Evolutionary conservation across 1,284 basidiomycete genomes (phyloP), one percentile per base, ranked within the genome.

Genomic region (Fistulinella staudtii): DNA sequence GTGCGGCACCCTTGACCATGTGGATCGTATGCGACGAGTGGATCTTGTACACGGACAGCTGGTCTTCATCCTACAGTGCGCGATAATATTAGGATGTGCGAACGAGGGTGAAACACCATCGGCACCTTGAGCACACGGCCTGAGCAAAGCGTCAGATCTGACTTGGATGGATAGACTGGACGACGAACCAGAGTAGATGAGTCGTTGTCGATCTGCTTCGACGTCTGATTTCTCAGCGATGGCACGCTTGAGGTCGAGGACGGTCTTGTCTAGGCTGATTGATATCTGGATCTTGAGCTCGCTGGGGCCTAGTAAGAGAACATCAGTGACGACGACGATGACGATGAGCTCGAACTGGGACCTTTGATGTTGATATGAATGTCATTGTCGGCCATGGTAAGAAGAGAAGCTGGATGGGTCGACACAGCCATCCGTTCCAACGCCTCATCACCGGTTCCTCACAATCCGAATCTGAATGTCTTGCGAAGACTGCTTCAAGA

Each of bases 221-320:
- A 93, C 89, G 56, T 92, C 83, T 8, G 85, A 84, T 72, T 89
- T 82, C 36, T 74, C 80, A 5, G 89, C 83, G 66, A 95, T 89
- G 25, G 84, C 82, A 52, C 84, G 76, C 72, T 95, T 94, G 58
- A 95, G 80, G 51, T 95, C 90, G 36, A 75, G 69, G 29, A 94
- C 89, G 0, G 82, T 86, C 71, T 89, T 88, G 67, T 84, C 81
- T 8, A 80, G 77, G 33, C 74, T 68, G 58, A 94, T 93, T 17
- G 80, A 74, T 52, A 95, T 86, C 59, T 89, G 81, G 22, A 95
- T 78, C 73, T 94, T 94, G 65, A 93, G 76, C 69, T 94, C 91
- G 60, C 80, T 89, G 1, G 92, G 90, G 14, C 91, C 91, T 86
- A 43, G 17, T 2, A 0, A 22, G 3, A 10, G 20, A 6, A 14